Evolutionary conservation across 139 green algal genomes (phyloP).

Genomic region (Closterium sp.): DNA sequence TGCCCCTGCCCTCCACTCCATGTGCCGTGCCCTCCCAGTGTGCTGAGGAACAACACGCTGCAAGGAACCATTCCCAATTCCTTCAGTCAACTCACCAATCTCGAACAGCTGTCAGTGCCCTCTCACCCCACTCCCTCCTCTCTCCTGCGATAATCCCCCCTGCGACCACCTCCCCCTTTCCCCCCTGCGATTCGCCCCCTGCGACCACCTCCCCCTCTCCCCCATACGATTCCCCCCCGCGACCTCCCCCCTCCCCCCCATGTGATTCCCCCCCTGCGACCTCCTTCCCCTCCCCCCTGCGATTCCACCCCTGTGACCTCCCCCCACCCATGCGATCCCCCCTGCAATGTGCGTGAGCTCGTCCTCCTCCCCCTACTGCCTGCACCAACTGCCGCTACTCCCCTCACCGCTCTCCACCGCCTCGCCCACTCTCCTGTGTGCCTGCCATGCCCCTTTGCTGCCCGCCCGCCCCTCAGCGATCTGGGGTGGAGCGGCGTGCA

Average conservation of each 20-base stretch:
- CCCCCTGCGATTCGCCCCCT: too few relatives aligned
- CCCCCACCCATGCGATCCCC: too few relatives aligned
- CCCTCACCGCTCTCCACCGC: neutral
- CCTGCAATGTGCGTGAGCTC: too few relatives aligned
- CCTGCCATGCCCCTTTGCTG: neutral
- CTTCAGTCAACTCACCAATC: neutral
- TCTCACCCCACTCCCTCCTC: neutral
- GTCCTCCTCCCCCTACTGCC: neutral
- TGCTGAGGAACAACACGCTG: neutral
- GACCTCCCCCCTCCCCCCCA: neutral
- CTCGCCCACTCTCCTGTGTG: neutral
- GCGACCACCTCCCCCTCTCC: neutral
- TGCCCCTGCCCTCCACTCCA: neutral
- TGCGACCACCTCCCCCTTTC: neutral
- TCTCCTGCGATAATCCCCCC: neutral
- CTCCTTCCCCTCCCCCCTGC: neutral
- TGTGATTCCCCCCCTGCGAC: too few relatives aligned
- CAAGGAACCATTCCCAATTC: neutral
- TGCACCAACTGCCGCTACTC: neutral
- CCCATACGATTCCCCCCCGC: neutral
- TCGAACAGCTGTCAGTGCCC: neutral
- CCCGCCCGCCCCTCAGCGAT: neutral
- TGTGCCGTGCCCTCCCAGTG: neutral
- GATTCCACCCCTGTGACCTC: neutral
- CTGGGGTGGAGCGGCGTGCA: neutral